phyloP scores from a whole-genome alignment of 139 green algal genomes.

The Limnomonas spitsbergensis region DNA sequence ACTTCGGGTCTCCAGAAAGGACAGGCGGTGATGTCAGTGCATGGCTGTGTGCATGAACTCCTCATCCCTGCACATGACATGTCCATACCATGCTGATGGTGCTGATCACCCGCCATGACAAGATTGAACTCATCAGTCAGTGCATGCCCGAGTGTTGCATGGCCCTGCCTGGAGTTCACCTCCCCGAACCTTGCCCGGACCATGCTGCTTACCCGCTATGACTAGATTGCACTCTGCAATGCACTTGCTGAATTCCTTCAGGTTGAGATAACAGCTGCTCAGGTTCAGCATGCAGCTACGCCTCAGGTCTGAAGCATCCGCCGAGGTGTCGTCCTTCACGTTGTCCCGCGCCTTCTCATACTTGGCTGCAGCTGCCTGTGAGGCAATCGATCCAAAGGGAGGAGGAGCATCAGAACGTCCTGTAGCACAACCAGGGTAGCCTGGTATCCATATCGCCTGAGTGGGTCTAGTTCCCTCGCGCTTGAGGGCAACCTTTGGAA shows the following conservation, averaged over 20 bases:
- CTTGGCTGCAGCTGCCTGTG: constrained; percentile 46
- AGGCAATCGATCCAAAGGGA: background rate
- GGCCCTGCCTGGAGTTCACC: background rate
- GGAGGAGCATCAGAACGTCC: too few species aligned
- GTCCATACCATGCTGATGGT: too few species aligned
- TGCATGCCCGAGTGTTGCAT: too few species aligned
- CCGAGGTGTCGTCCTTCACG: constrained; percentile 20
- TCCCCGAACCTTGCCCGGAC: background rate
- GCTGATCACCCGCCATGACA: too few species aligned
- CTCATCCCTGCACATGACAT: too few species aligned
- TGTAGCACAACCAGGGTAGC: background rate
- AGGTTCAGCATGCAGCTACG: constrained; percentile 57
- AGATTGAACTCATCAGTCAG: too few species aligned
- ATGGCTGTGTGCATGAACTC: too few species aligned
- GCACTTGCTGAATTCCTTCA: constrained; percentile 41
- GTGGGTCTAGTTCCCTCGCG: background rate
- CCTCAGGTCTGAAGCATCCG: constrained; percentile 30
- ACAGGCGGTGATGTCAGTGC: background rate
- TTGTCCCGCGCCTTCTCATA: constrained; percentile 55
- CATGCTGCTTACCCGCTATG: constrained; percentile 37
- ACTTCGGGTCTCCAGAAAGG: background rate
- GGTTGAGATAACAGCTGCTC: constrained; percentile 56
- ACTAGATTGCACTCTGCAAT: constrained; percentile 47
- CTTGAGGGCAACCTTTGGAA: background rate
- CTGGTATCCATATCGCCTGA: background rate